Evolutionary conservation across 148 eudicot species (phyloP).

Genomic region (Rhododendron ovatum): DNA sequence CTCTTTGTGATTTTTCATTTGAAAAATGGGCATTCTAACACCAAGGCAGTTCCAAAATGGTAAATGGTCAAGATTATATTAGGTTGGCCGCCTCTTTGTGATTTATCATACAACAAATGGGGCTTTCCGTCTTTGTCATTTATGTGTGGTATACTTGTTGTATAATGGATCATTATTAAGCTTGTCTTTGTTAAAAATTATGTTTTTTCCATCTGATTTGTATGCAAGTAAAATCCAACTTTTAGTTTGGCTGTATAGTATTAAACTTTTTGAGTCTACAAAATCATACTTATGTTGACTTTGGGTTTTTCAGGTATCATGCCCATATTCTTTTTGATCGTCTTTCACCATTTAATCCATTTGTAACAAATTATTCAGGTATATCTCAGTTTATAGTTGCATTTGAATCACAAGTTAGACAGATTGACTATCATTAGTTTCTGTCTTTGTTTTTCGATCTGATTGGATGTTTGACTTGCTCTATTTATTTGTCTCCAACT

Average conservation of each 20-base stretch:
- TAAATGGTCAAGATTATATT: neutral
- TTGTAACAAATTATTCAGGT: slow-evolving; percentile 58
- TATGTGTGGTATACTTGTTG: neutral
- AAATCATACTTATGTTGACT: neutral
- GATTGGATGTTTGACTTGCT: neutral
- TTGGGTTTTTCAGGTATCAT: slow-evolving; percentile 50
- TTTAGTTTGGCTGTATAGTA: neutral
- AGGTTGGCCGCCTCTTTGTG: neutral
- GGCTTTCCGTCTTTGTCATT: neutral
- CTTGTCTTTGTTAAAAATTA: neutral
- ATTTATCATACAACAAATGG: neutral
- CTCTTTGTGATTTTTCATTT: neutral
- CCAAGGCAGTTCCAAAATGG: neutral
- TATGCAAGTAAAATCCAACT: neutral
- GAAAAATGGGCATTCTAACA: neutral
- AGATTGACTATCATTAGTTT: neutral
- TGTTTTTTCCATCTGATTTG: neutral
- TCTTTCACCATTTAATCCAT: slow-evolving; percentile 33
- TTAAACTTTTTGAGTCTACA: neutral
- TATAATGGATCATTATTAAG: neutral
- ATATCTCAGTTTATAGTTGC: too few relatives aligned
- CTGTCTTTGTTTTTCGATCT: neutral
- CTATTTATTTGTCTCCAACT: neutral
- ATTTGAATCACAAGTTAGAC: neutral
- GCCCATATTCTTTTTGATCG: slow-evolving; percentile 44